Conservation (phyloP, 2,329 filamentous ascomycete species). For the Lasiodiplodia sp. region DNA sequence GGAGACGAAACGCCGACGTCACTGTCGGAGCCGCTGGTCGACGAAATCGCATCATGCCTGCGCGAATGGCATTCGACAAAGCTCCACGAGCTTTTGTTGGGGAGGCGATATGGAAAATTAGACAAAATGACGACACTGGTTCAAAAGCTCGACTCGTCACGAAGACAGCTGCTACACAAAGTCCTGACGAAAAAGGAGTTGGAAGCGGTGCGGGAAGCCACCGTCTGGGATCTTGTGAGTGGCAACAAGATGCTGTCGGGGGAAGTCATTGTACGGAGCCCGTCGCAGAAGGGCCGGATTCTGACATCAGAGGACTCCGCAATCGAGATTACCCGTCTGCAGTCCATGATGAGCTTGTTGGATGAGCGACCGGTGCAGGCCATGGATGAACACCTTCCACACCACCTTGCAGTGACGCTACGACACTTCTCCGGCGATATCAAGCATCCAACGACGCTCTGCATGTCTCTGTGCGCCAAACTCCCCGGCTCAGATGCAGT, state of each 20-base stretch:
- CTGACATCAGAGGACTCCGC: constrained; percentile 93
- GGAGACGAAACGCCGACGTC: constrained; percentile 96
- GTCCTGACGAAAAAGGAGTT: constrained; percentile 90
- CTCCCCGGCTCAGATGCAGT: constrained; percentile 67
- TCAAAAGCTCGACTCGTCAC: constrained; percentile 79
- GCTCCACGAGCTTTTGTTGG: constrained; percentile 87
- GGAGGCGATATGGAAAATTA: constrained; percentile 79
- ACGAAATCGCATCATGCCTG: constrained; percentile 96
- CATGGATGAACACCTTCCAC: constrained; percentile 74
- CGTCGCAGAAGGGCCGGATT: constrained; percentile 80
- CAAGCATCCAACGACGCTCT: constrained; percentile 73
- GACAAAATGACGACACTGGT: constrained; percentile 84
- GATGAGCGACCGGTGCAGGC: constrained; percentile 77
- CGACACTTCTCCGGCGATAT: constrained; percentile 81
- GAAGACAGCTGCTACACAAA: constrained; percentile 91
- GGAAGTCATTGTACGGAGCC: constrained; percentile 94
- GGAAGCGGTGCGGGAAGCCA: constrained; percentile 79
- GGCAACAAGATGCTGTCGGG: constrained; percentile 95
- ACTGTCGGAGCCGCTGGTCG: constrained; percentile 85
- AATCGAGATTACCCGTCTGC: constrained; percentile 86
- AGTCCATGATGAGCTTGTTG: constrained; percentile 94
- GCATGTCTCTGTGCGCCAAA: constrained; percentile 79
- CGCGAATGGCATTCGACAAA: constrained; percentile 99
- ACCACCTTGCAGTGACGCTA: constrained; percentile 84
- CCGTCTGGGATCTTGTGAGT: constrained; percentile 92